Base-by-base conservation (phyloP, 805 yeast species). In the Candida tibetensis region DNA sequence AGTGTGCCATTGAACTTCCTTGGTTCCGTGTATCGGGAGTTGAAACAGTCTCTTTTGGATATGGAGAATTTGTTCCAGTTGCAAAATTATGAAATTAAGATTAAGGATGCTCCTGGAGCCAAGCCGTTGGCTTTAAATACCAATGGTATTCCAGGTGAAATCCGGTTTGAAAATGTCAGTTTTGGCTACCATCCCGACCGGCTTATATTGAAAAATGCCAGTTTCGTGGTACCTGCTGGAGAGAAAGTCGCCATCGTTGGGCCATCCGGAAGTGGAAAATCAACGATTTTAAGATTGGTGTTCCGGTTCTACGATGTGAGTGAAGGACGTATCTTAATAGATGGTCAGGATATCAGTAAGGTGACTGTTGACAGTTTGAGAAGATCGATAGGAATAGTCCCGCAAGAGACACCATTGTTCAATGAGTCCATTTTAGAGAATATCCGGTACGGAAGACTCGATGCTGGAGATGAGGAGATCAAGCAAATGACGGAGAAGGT, bases 321-420 rank as follows among this genome's bases (percentile, higher is more conserved):
- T 28, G 64, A 71, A 10, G 98, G 98, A 9, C 67, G 87, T 34
- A 85, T 91, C 38, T 58, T 82, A 19, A 78, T 91, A 34, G 96
- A 91, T 62, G 96, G 95, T 2, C 93, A 86, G 51, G 96, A 93
- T 58, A 80, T 93, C 34, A 67, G 80, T 31, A 76, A 79, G 34
- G 81, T 89, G 30, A 82, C 82, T 30, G 55, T 91, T 30, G 91
- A 86, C 36, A 77, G 90, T 9, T 66, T 93, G 36, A 72, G 99
- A 47, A 66, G 60, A 37, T 69, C 78, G 7, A 76, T 91, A 43
- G 98, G 97, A 30, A 95, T 91, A 16, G 99, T 91, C 2, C 99
- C 99, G 1, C 99, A 91, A 60, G 99, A 91, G 47, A 91, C 98
- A 1, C 99, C 99, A 4, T 66, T 91, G 33, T 91, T 91, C 69